Percentiles rank a stretch among this genome's conserved stretches.
Conservation (phyloP, 306 rosid species). For the Sechiopsis laciniata region DNA sequence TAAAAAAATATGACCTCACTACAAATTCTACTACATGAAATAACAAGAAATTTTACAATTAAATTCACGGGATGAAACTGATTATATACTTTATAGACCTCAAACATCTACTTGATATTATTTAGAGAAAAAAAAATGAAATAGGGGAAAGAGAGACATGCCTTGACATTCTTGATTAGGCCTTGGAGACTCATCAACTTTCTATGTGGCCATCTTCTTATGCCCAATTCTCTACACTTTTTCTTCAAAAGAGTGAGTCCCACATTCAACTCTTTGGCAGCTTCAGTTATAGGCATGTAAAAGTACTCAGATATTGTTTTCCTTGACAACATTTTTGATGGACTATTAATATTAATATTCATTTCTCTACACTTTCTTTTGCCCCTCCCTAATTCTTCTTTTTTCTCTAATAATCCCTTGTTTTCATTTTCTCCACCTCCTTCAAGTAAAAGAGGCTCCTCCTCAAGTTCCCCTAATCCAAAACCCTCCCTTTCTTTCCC, state of each 20-base stretch:
- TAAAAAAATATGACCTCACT: too few relatives aligned
- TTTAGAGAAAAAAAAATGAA: too few relatives aligned
- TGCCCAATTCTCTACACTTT: constrained; percentile 77
- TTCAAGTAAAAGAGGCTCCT: too few relatives aligned
- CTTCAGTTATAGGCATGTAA: constrained; percentile 77
- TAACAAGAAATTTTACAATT: too few relatives aligned
- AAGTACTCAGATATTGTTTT: constrained; percentile 47
- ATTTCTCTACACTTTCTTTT: constrained; percentile 26
- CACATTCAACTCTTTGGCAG: constrained; percentile 66
- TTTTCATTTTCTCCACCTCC: constrained; percentile 19
- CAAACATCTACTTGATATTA: too few relatives aligned
- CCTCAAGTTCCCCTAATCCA: too few relatives aligned
- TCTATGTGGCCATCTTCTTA: constrained; percentile 85
- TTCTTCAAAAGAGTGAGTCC: constrained; percentile 77
- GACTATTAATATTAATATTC: not conserved
- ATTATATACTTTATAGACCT: too few relatives aligned
- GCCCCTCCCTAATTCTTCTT: not conserved
- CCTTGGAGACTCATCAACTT: constrained; percentile 79
- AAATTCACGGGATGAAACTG: too few relatives aligned
- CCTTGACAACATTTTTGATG: constrained; percentile 41
- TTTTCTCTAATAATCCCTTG: not conserved
- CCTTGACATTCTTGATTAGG: constrained; percentile 51
- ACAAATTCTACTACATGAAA: too few relatives aligned
- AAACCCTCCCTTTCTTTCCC: too few relatives aligned
- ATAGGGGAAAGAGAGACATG: too few relatives aligned